phyloP scores from a whole-genome alignment of 2,329 filamentous ascomycete genomes.

The Sphaceloma murrayae region DNA sequence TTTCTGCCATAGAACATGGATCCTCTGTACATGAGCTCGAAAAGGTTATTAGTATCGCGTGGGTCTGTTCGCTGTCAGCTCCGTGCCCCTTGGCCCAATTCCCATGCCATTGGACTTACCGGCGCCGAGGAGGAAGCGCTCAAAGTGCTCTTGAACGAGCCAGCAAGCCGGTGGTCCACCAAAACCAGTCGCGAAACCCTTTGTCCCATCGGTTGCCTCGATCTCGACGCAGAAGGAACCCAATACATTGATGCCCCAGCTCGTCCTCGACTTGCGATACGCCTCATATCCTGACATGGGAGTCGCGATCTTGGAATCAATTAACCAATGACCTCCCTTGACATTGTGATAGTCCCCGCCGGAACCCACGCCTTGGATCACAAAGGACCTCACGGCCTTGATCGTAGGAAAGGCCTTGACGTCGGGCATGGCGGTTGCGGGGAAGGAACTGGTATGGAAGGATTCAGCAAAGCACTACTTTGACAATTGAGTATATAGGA shows the following conservation, averaged over 20 bases:
- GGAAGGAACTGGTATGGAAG: constrained; percentile 15
- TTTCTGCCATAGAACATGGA: constrained; percentile 97
- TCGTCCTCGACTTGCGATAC: constrained; percentile 78
- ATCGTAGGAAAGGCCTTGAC: constrained; percentile 60
- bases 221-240: constrained; percentile 88
- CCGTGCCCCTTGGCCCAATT: background rate
- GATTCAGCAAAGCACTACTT: background rate
- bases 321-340: constrained; percentile 62
- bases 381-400: constrained; percentile 62
- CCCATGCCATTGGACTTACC: constrained; percentile 32
- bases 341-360: constrained; percentile 92
- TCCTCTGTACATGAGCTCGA: constrained; percentile 91
- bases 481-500: background rate
- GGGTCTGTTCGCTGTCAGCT: constrained; percentile 50
- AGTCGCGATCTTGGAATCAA: constrained; percentile 85
- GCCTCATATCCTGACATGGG: constrained; percentile 84
- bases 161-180: constrained; percentile 89
- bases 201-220: constrained; percentile 80
- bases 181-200: constrained; percentile 88
- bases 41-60: constrained; percentile 80
- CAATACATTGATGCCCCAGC: constrained; percentile 91
- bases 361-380: constrained; percentile 54
- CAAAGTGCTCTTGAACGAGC: constrained; percentile 88
- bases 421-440: constrained; percentile 26
- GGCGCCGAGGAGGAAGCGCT: constrained; percentile 78